phyloP scores from a whole-genome alignment of 345 rosid genomes.

The Moricandia moricandioides region DNA sequence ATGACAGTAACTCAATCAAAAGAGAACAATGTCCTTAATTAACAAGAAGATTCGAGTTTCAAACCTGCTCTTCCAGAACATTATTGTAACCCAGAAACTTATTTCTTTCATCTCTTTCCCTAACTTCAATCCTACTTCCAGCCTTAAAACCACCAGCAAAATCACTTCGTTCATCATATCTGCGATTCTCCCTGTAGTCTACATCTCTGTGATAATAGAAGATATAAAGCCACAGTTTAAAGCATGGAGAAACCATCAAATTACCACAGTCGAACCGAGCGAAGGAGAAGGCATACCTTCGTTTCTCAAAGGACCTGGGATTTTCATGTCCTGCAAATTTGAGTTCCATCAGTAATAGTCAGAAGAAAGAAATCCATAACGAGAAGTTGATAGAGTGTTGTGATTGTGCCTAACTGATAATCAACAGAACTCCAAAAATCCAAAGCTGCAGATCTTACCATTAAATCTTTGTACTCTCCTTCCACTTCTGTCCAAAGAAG shows the following conservation, averaged over 20 bases:
- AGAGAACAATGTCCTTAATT: background rate
- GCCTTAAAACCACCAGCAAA: slow-evolving; percentile 54
- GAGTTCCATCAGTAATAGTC: slow-evolving; percentile 5
- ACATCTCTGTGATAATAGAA: slow-evolving; percentile 42
- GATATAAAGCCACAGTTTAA: slow-evolving; percentile 9
- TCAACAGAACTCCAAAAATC: background rate
- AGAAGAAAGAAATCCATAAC: slow-evolving; percentile 16
- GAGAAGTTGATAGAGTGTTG: background rate
- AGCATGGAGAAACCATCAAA: slow-evolving; percentile 9
- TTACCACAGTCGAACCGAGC: background rate
- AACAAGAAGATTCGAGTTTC: slow-evolving; percentile 24
- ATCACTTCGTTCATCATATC: slow-evolving; percentile 53
- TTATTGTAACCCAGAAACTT: slow-evolving; percentile 43
- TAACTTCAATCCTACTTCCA: slow-evolving; percentile 51
- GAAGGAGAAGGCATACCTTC: slow-evolving; percentile 42
- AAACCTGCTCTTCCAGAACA: slow-evolving; percentile 66
- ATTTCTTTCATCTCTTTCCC: slow-evolving; percentile 45
- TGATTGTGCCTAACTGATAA: background rate
- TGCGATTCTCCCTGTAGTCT: slow-evolving; percentile 52
- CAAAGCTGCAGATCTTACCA: slow-evolving; percentile 51
- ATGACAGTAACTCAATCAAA: no score
- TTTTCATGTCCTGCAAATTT: slow-evolving; percentile 65
- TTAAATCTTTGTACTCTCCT: slow-evolving; percentile 42
- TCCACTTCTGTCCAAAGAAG: slow-evolving; percentile 53
- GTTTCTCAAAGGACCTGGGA: slow-evolving; percentile 52